phyloP scores from a whole-genome alignment of 2,329 filamentous ascomycete genomes.

The Hymenoscyphus linearis region DNA sequence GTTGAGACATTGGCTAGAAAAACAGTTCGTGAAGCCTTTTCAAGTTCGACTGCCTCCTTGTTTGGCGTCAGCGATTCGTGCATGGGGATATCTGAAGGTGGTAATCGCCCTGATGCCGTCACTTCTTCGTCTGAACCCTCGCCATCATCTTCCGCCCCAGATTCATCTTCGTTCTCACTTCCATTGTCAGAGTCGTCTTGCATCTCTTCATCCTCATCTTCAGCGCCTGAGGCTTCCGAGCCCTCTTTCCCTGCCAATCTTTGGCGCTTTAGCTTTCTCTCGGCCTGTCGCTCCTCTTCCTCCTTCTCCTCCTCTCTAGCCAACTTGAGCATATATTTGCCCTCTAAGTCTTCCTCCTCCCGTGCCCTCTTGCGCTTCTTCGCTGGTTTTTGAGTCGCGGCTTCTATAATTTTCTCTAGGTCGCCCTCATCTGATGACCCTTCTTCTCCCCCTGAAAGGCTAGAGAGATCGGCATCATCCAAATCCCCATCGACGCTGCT shows the following conservation, averaged over 20 bases:
- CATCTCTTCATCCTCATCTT: slow-evolving; percentile 25
- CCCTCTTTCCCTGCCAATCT: slow-evolving; percentile 40
- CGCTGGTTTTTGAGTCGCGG: slow-evolving; percentile 35
- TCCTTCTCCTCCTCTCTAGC: slow-evolving; percentile 54
- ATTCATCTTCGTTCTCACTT: slow-evolving; percentile 23
- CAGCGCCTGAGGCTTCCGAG: slow-evolving; percentile 30
- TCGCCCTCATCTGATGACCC: slow-evolving; percentile 34
- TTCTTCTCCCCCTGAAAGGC: slow-evolving; percentile 27
- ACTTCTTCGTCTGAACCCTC: slow-evolving; percentile 27
- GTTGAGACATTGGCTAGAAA: slow-evolving; percentile 90
- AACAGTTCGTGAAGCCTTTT: slow-evolving; percentile 84
- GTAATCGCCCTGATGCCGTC: slow-evolving; percentile 36
- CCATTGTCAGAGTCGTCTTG: slow-evolving; percentile 26
- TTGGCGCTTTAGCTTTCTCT: slow-evolving; percentile 44
- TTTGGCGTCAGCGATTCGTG: slow-evolving; percentile 53
- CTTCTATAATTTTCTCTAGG: slow-evolving; percentile 39
- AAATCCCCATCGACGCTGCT: slow-evolving; percentile 31
- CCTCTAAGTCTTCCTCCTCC: slow-evolving; percentile 64
- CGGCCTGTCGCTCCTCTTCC: slow-evolving; percentile 40
- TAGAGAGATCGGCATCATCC: slow-evolving; percentile 31
- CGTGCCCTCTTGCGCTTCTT: slow-evolving; percentile 58
- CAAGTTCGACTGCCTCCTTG: slow-evolving; percentile 59
- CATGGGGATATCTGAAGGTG: slow-evolving; percentile 36
- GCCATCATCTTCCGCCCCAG: slow-evolving; percentile 27
- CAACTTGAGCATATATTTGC: slow-evolving; percentile 62